Conservation (phyloP, 768 basidiomycete genomes). For the Mrakia frigida region DNA sequence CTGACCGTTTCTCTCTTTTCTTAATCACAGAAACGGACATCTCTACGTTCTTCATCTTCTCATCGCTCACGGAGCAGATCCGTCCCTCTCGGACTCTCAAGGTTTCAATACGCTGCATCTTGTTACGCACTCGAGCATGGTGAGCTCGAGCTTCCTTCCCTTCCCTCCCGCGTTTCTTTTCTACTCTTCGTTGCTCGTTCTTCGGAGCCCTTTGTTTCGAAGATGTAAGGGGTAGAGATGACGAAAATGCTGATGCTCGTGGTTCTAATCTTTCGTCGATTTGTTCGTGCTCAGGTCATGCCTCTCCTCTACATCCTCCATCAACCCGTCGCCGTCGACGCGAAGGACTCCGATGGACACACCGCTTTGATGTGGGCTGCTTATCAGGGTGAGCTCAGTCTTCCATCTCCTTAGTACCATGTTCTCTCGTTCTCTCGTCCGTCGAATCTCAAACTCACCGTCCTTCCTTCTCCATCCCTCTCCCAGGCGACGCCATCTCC, state of each 20-base stretch:
- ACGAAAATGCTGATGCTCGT: too few species aligned
- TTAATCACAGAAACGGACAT: conserved; percentile 67
- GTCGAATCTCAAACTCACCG: not conserved
- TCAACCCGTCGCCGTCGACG: conserved; percentile 88
- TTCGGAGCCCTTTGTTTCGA: too few species aligned
- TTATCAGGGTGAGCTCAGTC: conserved; percentile 64
- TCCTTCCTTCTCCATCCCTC: not conserved
- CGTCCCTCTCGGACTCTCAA: conserved; percentile 82
- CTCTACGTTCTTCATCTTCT: conserved; percentile 92
- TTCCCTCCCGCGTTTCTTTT: not conserved
- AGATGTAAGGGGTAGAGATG: too few species aligned
- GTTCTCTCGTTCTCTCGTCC: not conserved
- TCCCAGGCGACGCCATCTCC: conserved; percentile 72
- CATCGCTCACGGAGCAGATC: conserved; percentile 83
- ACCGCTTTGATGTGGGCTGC: conserved; percentile 98
- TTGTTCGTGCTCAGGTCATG: conserved; percentile 55
- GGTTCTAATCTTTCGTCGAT: too few species aligned
- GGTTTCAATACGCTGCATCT: conserved; percentile 95
- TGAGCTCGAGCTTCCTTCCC: not conserved
- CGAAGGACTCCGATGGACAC: conserved; percentile 83
- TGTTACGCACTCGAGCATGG: conserved; percentile 51
- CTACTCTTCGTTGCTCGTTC: not conserved
- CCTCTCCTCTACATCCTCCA: conserved; percentile 84
- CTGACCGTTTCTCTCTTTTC: not conserved
- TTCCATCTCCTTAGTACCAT: not conserved